Percentiles rank a stretch among this genome's conserved stretches.
Conservation (phyloP, 805 yeast species). For the Yarrowia osloensis region DNA sequence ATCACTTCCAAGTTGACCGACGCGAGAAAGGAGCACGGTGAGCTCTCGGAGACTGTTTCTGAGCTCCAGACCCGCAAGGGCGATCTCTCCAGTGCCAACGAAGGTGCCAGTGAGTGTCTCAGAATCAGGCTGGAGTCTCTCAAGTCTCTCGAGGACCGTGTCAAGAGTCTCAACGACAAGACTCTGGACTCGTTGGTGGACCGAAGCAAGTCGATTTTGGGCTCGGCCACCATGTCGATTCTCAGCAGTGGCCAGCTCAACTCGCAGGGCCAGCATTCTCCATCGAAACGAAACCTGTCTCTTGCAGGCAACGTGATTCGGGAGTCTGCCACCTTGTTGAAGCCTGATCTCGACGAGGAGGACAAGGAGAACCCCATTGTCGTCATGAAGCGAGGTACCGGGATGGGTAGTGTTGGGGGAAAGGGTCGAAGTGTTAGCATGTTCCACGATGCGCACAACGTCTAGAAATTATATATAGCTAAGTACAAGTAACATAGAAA, state of each 20-base stretch:
- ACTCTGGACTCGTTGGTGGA: constrained; percentile 40
- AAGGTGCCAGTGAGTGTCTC: constrained; percentile 32
- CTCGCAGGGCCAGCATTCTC: not conserved
- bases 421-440: constrained; percentile 29
- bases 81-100: not conserved
- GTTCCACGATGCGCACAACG: constrained; percentile 6
- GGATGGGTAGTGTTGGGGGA: constrained; percentile 1
- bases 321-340: not conserved
- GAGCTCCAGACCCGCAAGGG: not conserved
- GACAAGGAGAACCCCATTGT: constrained; percentile 27
- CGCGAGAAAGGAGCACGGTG: not conserved
- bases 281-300: constrained; percentile 13
- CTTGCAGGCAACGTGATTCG: constrained; percentile 13
- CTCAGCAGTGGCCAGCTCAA: constrained; percentile 33
- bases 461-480: not conserved
- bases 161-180: constrained; percentile 37
- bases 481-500: not conserved
- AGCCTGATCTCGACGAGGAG: constrained; percentile 12
- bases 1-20: not conserved
- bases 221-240: constrained; percentile 38
- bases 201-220: constrained; percentile 40
- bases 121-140: constrained; percentile 39
- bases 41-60: not conserved
- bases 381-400: constrained; percentile 18
- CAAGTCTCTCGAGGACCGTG: constrained; percentile 40